A percentile compares a stretch with the other conserved stretches of the same genome.
phyloP scores from a whole-genome alignment of 2,329 filamentous ascomycete species.

The Magnaporthiopsis incrustans region DNA sequence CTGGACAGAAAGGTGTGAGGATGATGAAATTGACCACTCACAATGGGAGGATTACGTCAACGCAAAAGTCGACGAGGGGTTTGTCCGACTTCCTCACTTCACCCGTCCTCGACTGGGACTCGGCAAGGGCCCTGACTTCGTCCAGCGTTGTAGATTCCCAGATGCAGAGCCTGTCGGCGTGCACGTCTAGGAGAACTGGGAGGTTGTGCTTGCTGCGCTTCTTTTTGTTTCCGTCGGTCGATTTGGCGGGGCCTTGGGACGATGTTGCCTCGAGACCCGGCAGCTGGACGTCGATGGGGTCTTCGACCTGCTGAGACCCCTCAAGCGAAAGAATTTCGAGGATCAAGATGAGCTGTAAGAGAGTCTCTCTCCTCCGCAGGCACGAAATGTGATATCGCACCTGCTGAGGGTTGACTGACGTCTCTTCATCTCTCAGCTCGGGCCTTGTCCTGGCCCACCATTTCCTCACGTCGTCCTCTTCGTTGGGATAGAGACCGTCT shows the following conservation, averaged over 20 bases:
- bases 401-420: conserved; percentile 38
- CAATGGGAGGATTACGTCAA: conserved; percentile 76
- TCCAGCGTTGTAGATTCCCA: conserved; percentile 71
- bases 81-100: conserved; percentile 31
- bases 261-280: conserved; percentile 32
- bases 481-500: conserved; percentile 58
- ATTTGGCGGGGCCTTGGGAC: conserved; percentile 12
- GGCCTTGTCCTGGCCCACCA: conserved; percentile 63
- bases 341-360: conserved; percentile 72
- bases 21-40: conserved; percentile 29
- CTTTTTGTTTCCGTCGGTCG: conserved; percentile 31
- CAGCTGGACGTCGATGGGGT: conserved; percentile 36
- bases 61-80: conserved; percentile 66
- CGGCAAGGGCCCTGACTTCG: conserved; percentile 41
- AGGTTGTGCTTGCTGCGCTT: conserved; percentile 58
- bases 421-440: conserved; percentile 38
- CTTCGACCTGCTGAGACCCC: conserved; percentile 30
- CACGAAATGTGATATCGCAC: conserved; percentile 56
- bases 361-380: conserved; percentile 66
- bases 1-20: neutral
- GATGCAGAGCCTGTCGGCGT: conserved; percentile 72
- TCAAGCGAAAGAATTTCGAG: conserved; percentile 70
- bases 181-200: conserved; percentile 58
- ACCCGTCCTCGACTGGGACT: conserved; percentile 32
- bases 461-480: conserved; percentile 54